These are phyloP conservation scores for Viola pubescens DNA, from an alignment of 441 rosid genomes.

Conservation along the genomic window DNA sequence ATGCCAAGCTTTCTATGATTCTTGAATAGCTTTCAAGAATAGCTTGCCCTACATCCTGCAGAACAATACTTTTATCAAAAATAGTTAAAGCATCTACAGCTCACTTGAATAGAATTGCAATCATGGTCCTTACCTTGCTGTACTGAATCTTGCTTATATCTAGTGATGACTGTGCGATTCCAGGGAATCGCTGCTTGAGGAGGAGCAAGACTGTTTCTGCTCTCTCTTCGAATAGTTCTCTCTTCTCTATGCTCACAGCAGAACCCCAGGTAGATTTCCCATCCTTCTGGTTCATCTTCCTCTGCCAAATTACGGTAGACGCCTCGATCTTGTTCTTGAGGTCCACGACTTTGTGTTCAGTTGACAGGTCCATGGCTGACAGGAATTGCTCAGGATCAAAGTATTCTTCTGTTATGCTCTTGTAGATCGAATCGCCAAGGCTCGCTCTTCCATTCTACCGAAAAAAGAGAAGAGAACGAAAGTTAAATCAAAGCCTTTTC, in stretches of 20 bases:
- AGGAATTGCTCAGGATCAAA: slow-evolving; percentile 77
- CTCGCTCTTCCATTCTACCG: slow-evolving; percentile 77
- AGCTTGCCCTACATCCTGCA: slow-evolving; percentile 90
- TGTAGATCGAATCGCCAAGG: slow-evolving; percentile 83
- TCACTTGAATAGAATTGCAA: background rate
- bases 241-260: slow-evolving; percentile 66
- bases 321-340: slow-evolving; percentile 90
- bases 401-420: slow-evolving; percentile 63
- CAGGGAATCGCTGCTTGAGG: slow-evolving; percentile 73
- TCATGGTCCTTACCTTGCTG: slow-evolving; percentile 45
- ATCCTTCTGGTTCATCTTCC: slow-evolving; percentile 79
- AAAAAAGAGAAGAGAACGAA: background rate
- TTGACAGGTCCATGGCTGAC: slow-evolving; percentile 60
- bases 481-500: background rate
- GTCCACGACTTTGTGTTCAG: slow-evolving; percentile 80
- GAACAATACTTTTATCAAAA: background rate
- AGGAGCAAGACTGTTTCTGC: slow-evolving; percentile 78
- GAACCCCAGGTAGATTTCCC: slow-evolving; percentile 81
- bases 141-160: slow-evolving; percentile 93
- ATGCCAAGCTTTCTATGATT: slow-evolving; percentile 87
- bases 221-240: slow-evolving; percentile 90
- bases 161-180: slow-evolving; percentile 75
- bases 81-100: background rate
- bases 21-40: slow-evolving; percentile 89
- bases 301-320: slow-evolving; percentile 77